A percentile compares a stretch with the other conserved stretches of the same genome.
phyloP scores from a whole-genome alignment of 78 protist genomes.

The Mastigamoeba balamuthi region DNA sequence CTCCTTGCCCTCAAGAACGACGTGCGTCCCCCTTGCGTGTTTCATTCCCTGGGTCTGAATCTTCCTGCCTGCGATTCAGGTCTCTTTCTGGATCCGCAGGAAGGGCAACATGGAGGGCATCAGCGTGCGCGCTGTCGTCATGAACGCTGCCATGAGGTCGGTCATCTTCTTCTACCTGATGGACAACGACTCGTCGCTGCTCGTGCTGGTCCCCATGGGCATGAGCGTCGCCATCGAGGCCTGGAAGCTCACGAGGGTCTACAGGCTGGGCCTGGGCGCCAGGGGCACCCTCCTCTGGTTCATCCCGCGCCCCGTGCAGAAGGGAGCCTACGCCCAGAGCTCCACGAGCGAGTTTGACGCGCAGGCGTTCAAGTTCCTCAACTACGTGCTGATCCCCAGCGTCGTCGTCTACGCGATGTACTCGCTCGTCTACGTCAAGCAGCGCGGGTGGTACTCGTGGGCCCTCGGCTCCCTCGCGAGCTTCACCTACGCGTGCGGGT shows the following conservation, averaged over 20 bases:
- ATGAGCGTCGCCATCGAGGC: conserved; percentile 71
- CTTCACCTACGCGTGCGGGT: conserved; percentile 65
- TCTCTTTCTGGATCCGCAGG: conserved; percentile 65
- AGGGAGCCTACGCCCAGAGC: too few species aligned
- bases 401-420: conserved; percentile 69
- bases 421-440: conserved; percentile 62
- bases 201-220: conserved; percentile 52
- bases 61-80: neutral
- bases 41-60: neutral
- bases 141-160: conserved; percentile 13
- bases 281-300: neutral
- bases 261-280: conserved; percentile 6
- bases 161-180: conserved; percentile 83
- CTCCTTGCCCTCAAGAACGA: conserved; percentile 91
- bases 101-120: conserved; percentile 74
- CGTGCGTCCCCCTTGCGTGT: neutral
- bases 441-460: conserved; percentile 69
- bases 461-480: conserved; percentile 22
- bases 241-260: conserved; percentile 83
- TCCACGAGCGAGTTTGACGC: too few species aligned
- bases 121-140: conserved; percentile 52
- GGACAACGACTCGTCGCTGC: conserved; percentile 74
- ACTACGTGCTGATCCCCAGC: conserved; percentile 58
- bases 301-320: too few species aligned
- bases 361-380: too few species aligned